Base-by-base conservation (phyloP, 2,329 filamentous ascomycete genomes). In the Pestalotiopsis sp. region DNA sequence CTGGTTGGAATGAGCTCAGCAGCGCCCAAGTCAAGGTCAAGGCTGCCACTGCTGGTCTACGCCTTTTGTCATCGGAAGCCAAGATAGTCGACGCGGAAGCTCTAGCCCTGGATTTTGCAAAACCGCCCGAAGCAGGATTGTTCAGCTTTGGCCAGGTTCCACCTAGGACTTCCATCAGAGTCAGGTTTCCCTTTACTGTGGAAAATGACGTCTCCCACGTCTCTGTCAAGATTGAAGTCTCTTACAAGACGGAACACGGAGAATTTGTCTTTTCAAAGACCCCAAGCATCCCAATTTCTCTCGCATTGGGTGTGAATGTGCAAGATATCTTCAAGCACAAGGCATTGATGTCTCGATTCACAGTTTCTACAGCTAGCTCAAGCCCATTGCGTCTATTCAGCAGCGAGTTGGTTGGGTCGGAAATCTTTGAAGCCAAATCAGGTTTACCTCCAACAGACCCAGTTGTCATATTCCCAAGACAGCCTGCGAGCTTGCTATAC, bases 231-330 rank as follows among this genome's bases (percentile, higher is more conserved):
- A 81, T 95, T n/a, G 95, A 97, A 72, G 85, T 94, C 11, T 85
- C 84, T 0, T 97, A 96, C 76, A 86, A 86, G 2, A 95, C 93
- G 0, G 84, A 89, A 0, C 82, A 88, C 2, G 92, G 91, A 2
- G 84, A 83, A 7, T 93, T 93, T 72, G 84, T 86, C 67, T 92
- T 91, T 76, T 86, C 89, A 17, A 88, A 87, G 17, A 85, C 86
- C 7, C 87, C 88, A 23, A 88, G 85, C 3, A 85, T 97, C 23
- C 87, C 91, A 2, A 91, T 96, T 1, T 87, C 92, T 1, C 84
- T 99, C 4, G 93, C 94, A 0, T 85, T 99, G 3, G 95, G 95
- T 3, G 96, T 99, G 71, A 98, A 98, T 72, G 96, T 99, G 5
- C 95, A 98, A 75, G 96, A 99, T 74, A 89, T 97, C 36, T 98